Evolutionary conservation across 2,329 filamentous ascomycete genomes (phyloP).

Genomic region (Arachnomyces sp.): DNA sequence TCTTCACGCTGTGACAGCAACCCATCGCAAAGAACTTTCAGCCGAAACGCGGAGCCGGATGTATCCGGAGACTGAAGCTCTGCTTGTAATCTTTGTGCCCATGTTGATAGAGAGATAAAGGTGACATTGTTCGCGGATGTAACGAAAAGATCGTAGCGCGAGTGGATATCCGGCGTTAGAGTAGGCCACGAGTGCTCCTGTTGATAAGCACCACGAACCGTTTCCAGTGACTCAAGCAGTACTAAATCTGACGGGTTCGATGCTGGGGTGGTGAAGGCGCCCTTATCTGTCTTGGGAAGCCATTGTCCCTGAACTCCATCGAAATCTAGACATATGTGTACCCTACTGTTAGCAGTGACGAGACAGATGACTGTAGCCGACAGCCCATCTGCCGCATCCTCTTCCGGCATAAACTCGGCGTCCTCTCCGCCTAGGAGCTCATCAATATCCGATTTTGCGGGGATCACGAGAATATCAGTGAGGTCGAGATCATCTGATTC

Average conservation of each 20-base stretch:
- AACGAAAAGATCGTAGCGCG: constrained; percentile 53
- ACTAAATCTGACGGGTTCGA: constrained; percentile 37
- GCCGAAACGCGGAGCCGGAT: constrained; percentile 48
- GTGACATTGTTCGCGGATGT: constrained; percentile 48
- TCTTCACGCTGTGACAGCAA: constrained; percentile 42
- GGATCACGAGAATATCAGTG: constrained; percentile 53
- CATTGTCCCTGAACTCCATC: constrained; percentile 57
- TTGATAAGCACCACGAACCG: constrained; percentile 22
- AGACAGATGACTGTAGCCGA: constrained; percentile 53
- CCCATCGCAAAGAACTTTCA: constrained; percentile 49
- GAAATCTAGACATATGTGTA: constrained; percentile 55
- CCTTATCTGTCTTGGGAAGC: constrained; percentile 45
- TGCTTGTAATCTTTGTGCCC: constrained; percentile 49
- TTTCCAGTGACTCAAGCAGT: constrained; percentile 39
- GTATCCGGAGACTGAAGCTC: constrained; percentile 48
- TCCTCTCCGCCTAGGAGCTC: constrained; percentile 48
- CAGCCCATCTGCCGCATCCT: constrained; percentile 42
- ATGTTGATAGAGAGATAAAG: constrained; percentile 49
- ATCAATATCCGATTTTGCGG: constrained; percentile 44
- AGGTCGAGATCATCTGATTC: constrained; percentile 49
- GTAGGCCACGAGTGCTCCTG: constrained; percentile 39
- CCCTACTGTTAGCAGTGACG: constrained; percentile 46
- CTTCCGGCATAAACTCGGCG: constrained; percentile 34
- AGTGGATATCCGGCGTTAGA: constrained; percentile 49
- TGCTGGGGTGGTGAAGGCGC: constrained; percentile 33